Evolutionary conservation across 2,329 filamentous ascomycete species (phyloP).

Genomic region (Aspergillus japonicus): DNA sequence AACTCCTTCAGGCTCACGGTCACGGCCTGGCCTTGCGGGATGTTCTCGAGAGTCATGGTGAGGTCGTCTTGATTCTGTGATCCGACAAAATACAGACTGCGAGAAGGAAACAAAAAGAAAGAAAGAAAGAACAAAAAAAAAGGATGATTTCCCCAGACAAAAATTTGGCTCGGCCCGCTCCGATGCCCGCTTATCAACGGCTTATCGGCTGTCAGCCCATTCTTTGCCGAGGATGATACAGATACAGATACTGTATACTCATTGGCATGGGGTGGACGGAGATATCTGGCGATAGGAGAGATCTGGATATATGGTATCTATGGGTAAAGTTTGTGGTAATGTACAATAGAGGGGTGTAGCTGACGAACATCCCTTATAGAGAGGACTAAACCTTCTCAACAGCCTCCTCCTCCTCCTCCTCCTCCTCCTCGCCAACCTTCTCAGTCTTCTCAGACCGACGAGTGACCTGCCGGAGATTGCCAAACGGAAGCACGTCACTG

Average conservation of each 20-base stretch:
- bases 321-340: background rate
- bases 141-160: background rate
- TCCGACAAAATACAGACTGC: too few relatives aligned
- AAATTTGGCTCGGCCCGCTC: conserved; percentile 17
- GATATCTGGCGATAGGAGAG: background rate
- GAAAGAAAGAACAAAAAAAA: background rate
- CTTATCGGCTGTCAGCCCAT: conserved; percentile 5
- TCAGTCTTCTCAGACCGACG: conserved; percentile 17
- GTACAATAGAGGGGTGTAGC: background rate
- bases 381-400: too few relatives aligned
- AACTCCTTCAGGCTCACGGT: conserved; percentile 51
- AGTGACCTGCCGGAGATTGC: conserved; percentile 64
- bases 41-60: conserved; percentile 21
- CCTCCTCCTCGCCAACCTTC: background rate
- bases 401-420: too few relatives aligned
- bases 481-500: conserved; percentile 83
- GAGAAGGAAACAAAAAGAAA: too few relatives aligned
- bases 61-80: background rate
- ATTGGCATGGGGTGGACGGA: too few relatives aligned
- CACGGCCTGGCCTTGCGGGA: conserved; percentile 40
- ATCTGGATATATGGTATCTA: background rate
- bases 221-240: background rate
- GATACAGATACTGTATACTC: background rate
- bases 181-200: conserved; percentile 18
- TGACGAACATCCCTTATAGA: too few relatives aligned